Base-by-base conservation (phyloP, 208 protist species). In the Crithidia bombi region DNA sequence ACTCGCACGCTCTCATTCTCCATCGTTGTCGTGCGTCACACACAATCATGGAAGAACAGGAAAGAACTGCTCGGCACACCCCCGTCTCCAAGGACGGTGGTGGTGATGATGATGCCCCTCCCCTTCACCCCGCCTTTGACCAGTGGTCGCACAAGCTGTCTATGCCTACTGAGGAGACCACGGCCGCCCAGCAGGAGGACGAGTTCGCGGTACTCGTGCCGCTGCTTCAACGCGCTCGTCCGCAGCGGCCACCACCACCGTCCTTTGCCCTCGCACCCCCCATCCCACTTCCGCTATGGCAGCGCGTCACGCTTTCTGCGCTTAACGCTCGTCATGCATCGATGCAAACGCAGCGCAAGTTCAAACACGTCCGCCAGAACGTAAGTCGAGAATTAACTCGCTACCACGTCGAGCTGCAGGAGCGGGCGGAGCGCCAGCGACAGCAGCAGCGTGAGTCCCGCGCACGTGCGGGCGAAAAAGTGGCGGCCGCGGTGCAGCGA, bases 401-500 rank as follows among this genome's bases (percentile, higher is more conserved):
- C 11, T 90, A 88, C 71, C 78, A 85, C 66, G 76, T 78, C 26
- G 85, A 89, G 36, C 33, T 77, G 4, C 75, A 83, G 15, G 71
- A 75, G 68, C 73, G 86, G 2, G 85, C 72, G 63, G 87, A 82
- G 39, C 58, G 73, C 33, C 41, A 82, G 35, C 69, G 69, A 25
- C 72, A 59, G n/a, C 64, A 88, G 61, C 85, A 95, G 58, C 86
- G 81, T 0, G 85, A 87, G 61, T 55, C 79, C 12, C 78, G 87
- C 14, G 81, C 71, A 15, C 69, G 80, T 0, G 66, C 84, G 26
- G 87, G 90, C 5, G 72, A 71, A 38, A 72, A 74, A 23, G 63
- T 93, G 14, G 76, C 66, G 38, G 54, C 33, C 1, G 73, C 70
- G 0, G 67, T 82, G 12, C 66, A 69, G 32, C 74, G 78, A 55